Evolutionary conservation across 2,329 filamentous ascomycete species (phyloP).

Genomic region (Microdochium trichocladiopsis): DNA sequence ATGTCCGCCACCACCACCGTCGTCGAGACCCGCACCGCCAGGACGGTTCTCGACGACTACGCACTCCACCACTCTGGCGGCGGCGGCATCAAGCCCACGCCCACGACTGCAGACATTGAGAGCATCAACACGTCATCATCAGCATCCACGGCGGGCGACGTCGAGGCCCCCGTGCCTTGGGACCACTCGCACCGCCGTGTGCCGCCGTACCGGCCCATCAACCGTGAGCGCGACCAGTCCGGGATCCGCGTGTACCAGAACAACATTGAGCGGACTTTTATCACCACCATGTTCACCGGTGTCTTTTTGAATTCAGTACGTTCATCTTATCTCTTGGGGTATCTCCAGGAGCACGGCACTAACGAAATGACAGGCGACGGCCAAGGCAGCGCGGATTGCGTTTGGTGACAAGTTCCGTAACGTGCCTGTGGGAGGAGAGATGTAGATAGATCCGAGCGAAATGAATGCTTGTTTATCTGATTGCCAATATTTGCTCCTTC

Average conservation of each 20-base stretch:
- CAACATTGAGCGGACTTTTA: slow-evolving; percentile 12
- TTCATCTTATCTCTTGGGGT: too few species aligned
- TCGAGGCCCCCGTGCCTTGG: background rate
- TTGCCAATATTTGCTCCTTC: background rate
- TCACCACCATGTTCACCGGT: slow-evolving; percentile 18
- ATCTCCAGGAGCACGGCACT: too few species aligned
- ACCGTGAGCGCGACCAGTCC: slow-evolving; percentile 11
- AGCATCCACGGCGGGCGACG: background rate
- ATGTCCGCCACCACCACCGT: background rate
- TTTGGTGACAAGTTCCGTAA: background rate
- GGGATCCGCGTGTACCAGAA: slow-evolving; percentile 16
- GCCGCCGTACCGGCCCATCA: slow-evolving; percentile 18
- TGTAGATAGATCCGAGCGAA: too few species aligned
- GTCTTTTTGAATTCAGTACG: slow-evolving; percentile 17
- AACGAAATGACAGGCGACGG: too few species aligned
- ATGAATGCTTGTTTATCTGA: background rate
- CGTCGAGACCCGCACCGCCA: background rate
- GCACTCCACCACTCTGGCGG: background rate
- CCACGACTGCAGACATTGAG: too few species aligned
- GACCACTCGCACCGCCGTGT: slow-evolving; percentile 14
- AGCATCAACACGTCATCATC: background rate
- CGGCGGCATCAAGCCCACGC: background rate
- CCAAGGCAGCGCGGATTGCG: background rate
- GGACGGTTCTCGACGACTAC: background rate
- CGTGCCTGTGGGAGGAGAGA: background rate